Conservation (phyloP, 805 yeast genomes). For the Grigorovia yakushimaensis region DNA sequence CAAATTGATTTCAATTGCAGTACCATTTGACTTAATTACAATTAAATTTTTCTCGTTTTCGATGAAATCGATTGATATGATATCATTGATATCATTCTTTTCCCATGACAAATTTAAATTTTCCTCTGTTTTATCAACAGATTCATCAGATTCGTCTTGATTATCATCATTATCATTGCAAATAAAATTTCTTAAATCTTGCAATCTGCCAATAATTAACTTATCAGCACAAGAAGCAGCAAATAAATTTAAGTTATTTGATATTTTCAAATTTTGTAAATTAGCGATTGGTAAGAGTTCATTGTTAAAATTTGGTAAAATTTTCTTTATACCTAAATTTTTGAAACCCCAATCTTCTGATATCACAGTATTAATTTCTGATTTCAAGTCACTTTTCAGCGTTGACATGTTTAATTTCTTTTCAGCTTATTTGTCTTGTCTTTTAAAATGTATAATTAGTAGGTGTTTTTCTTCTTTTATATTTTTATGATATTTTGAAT, state of each 20-base stretch:
- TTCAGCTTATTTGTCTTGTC: too few species aligned
- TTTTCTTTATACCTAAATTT: conserved; percentile 24
- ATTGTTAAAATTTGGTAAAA: conserved; percentile 28
- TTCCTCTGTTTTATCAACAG: too few species aligned
- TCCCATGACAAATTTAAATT: conserved; percentile 7
- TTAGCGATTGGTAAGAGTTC: conserved; percentile 31
- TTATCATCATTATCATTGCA: conserved; percentile 7
- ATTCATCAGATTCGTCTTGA: too few species aligned
- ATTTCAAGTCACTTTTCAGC: not conserved
- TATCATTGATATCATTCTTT: conserved; percentile 9
- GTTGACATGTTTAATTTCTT: not conserved
- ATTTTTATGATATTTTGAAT: too few species aligned
- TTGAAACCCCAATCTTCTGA: conserved; percentile 40
- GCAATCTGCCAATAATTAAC: conserved; percentile 30
- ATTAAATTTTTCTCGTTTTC: conserved; percentile 18
- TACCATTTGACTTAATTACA: conserved; percentile 13
- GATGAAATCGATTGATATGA: not conserved
- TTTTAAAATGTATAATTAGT: too few species aligned
- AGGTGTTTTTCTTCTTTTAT: too few species aligned
- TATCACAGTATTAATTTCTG: conserved; percentile 9
- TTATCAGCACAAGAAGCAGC: conserved; percentile 31
- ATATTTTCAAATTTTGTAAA: conserved; percentile 31
- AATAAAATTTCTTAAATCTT: conserved; percentile 26
- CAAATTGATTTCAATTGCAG: not conserved
- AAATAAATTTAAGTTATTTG: conserved; percentile 25